Percentiles rank a stretch among this genome's conserved stretches.
phyloP scores from a whole-genome alignment of 805 yeast genomes.

The Pachysolen tannophilus region DNA sequence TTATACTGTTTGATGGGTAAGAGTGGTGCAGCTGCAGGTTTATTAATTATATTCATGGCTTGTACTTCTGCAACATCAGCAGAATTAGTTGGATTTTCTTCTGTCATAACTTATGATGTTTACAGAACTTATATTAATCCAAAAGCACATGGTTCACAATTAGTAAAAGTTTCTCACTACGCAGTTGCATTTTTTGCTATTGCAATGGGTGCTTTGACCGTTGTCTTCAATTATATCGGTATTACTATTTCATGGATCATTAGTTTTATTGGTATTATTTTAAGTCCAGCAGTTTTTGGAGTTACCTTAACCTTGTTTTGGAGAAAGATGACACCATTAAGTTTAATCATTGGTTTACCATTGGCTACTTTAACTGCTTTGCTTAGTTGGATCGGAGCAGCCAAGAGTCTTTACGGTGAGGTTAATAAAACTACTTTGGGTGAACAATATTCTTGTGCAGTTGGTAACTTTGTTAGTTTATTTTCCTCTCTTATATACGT shows the following conservation, averaged over 20 bases:
- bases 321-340: conserved; percentile 19
- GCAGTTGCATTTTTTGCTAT: conserved; percentile 34
- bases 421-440: conserved; percentile 19
- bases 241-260: conserved; percentile 33
- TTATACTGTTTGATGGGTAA: conserved; percentile 27
- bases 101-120: conserved; percentile 31
- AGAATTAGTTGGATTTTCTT: conserved; percentile 32
- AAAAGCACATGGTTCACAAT: conserved; percentile 27
- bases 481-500: conserved; percentile 15
- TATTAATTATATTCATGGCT: conserved; percentile 33
- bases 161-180: conserved; percentile 26
- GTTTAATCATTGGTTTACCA: conserved; percentile 31
- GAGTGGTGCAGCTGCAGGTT: conserved; percentile 32
- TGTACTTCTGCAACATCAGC: conserved; percentile 36
- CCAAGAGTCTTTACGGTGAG: conserved; percentile 16
- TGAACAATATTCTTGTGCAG: conserved; percentile 16
- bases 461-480: conserved; percentile 22
- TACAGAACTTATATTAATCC: conserved; percentile 32
- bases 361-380: conserved; percentile 47
- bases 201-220: conserved; percentile 28
- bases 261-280: conserved; percentile 29
- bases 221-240: conserved; percentile 32
- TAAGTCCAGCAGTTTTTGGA: conserved; percentile 28
- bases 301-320: conserved; percentile 28
- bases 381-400: conserved; percentile 32